Evolutionary conservation across 331 rosid species (phyloP).

Genomic region (Spiraea crenata): DNA sequence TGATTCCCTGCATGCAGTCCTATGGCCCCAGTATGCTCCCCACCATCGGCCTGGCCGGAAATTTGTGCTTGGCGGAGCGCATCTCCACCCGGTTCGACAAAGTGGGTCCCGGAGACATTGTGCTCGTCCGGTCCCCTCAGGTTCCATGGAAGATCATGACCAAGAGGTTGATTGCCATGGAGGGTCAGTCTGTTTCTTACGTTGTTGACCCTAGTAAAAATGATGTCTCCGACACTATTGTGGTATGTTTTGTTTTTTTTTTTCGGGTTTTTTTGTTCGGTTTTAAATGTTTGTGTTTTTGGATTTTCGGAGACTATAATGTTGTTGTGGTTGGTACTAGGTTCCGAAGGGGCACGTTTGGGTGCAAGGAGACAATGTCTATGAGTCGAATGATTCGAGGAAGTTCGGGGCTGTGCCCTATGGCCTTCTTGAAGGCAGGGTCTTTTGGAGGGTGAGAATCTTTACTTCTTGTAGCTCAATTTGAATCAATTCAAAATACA

Average conservation of each 20-base stretch:
- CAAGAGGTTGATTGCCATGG: slow-evolving; percentile 74
- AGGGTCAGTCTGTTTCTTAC: slow-evolving; percentile 60
- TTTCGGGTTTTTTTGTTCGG: slow-evolving; percentile 10
- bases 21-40: slow-evolving; percentile 92
- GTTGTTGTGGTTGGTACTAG: slow-evolving; percentile 29
- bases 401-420: slow-evolving; percentile 71
- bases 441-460: slow-evolving; percentile 64
- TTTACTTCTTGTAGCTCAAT: slow-evolving; percentile 2
- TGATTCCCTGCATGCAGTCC: slow-evolving; percentile 43
- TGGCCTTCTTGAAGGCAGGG: slow-evolving; percentile 55
- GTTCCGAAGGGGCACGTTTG: slow-evolving; percentile 83
- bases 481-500: not conserved
- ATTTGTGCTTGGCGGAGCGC: slow-evolving; percentile 40
- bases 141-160: slow-evolving; percentile 35
- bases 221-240: slow-evolving; percentile 40
- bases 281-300: slow-evolving; percentile 4
- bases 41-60: slow-evolving; percentile 30
- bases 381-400: slow-evolving; percentile 55
- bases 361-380: slow-evolving; percentile 76
- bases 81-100: slow-evolving; percentile 49
- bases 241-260: slow-evolving; percentile 42
- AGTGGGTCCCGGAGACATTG: slow-evolving; percentile 53
- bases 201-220: slow-evolving; percentile 42
- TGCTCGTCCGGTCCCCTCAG: slow-evolving; percentile 49
- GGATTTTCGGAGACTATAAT: slow-evolving; percentile 20